Base-by-base conservation (phyloP, 257 asterid genomes). In the Euphrasia confusa region DNA sequence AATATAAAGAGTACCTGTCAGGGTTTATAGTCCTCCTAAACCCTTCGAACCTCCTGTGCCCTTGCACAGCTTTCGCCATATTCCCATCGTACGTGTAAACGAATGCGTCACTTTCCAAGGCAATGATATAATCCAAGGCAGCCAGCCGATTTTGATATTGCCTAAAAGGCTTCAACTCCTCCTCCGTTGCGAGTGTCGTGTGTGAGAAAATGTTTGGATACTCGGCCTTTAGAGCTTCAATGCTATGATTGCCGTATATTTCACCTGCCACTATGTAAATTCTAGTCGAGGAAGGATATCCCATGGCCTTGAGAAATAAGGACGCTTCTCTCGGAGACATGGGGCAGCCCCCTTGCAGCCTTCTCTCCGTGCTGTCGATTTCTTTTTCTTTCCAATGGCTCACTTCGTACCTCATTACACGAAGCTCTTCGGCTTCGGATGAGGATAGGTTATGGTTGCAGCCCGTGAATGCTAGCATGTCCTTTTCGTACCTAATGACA, bases 1-100 rank as follows among this genome's bases (percentile, higher is more conserved):
- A 21, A 21, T n/a, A 50, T 5, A 1, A 17, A 7, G 12, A 7
- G 12, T 50, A 87, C 96, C 96, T 85, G 86, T 93, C 95, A 0
- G 99, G 99, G 68, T 82, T 89, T 61, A 93, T 85, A 2, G 99
- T 93, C 79, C 84, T 85, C 39, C 78, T 75, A 50, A 87, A 90
- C 12, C 97, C 99, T 54, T 87, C 90, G 55, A 89, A 93, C 62
- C 81, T 72, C 58, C 99, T 65, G 60, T 93, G 99, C 24, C 99
- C 99, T 68, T 89, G 97, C 33, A 93, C 99, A 0, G 97, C 95
- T 81, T 93, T 93, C 0, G 99, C 99, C 99, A 93, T 93, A 53
- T 93, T 93, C 32, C 99, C 99, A 48, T 93, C 99, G 3, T 93
- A 89, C 2, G 99, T 87, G 58, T 93, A 93, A 9, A 84, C 82